A percentile compares a stretch with the other conserved stretches of the same genome.
These are phyloP conservation scores for Aspergillus indologenus DNA, from an alignment of 495 filamentous ascomycete genomes.

Conservation along the genomic window DNA sequence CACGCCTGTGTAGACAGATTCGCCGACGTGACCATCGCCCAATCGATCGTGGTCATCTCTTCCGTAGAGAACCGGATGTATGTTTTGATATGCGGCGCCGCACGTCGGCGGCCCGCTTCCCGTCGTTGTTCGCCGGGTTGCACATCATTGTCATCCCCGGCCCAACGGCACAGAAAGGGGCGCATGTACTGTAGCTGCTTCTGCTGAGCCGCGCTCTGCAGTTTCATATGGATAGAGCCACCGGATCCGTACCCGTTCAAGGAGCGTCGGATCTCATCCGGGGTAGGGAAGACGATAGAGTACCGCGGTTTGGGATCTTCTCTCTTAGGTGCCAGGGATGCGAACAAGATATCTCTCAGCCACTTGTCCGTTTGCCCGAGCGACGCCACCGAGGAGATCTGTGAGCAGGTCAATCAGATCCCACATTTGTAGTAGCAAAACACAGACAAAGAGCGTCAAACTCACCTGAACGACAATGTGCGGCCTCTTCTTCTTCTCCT, in stretches of 20 bases:
- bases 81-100: conserved; percentile 89
- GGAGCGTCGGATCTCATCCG: conserved; percentile 72
- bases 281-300: conserved; percentile 76
- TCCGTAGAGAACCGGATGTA: conserved; percentile 65
- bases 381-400: conserved; percentile 78
- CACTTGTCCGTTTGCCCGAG: conserved; percentile 72
- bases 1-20: conserved; percentile 89
- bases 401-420: background rate
- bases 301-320: conserved; percentile 25
- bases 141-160: conserved; percentile 37
- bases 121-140: conserved; percentile 16
- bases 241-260: conserved; percentile 78
- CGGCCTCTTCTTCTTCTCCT: conserved; percentile 32
- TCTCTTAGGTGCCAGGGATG: conserved; percentile 37
- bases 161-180: conserved; percentile 73
- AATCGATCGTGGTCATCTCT: conserved; percentile 60
- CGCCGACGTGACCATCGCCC: conserved; percentile 82
- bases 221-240: conserved; percentile 78
- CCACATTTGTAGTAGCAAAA: background rate
- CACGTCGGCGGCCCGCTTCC: conserved; percentile 63
- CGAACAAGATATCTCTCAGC: conserved; percentile 66
- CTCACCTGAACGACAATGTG: conserved; percentile 65
- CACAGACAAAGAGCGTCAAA: background rate
- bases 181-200: conserved; percentile 74
- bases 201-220: conserved; percentile 60